Evolutionary conservation across 768 basidiomycete species (phyloP).

Genomic region (Tremella mesenterica): DNA sequence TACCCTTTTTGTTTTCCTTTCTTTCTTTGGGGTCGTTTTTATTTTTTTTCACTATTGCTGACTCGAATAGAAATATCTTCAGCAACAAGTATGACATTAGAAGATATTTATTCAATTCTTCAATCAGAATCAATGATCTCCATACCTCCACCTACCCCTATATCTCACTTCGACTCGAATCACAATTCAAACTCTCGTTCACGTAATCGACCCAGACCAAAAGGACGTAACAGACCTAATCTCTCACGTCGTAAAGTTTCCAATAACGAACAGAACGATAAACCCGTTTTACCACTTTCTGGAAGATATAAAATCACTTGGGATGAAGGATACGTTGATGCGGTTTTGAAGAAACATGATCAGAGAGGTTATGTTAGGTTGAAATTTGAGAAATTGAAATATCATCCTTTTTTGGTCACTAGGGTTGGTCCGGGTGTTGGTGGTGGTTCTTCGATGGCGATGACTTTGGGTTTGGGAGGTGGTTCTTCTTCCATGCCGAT

Average conservation of each 20-base stretch:
- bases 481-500: too few species aligned
- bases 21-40: too few species aligned
- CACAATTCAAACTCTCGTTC: not conserved
- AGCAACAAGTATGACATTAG: constrained; percentile 80
- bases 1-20: too few species aligned
- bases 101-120: constrained; percentile 74
- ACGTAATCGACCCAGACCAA: constrained; percentile 3
- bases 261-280: not conserved
- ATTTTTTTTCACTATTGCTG: too few species aligned
- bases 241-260: not conserved
- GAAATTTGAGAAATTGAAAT: constrained; percentile 77
- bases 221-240: constrained; percentile 10
- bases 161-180: not conserved
- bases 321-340: constrained; percentile 59
- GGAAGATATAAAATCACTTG: constrained; percentile 69
- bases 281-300: constrained; percentile 46
- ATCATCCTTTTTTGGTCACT: constrained; percentile 81
- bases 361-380: constrained; percentile 64
- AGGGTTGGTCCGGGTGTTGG: too few species aligned
- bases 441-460: too few species aligned
- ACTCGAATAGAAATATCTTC: constrained; percentile 59
- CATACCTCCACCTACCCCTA: constrained; percentile 12
- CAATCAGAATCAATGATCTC: constrained; percentile 65
- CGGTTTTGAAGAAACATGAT: constrained; percentile 62
- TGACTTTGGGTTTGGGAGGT: too few species aligned